Evolutionary conservation across 208 protist species (phyloP).

Genomic region (Herpetomonas samuelpessoai): DNA sequence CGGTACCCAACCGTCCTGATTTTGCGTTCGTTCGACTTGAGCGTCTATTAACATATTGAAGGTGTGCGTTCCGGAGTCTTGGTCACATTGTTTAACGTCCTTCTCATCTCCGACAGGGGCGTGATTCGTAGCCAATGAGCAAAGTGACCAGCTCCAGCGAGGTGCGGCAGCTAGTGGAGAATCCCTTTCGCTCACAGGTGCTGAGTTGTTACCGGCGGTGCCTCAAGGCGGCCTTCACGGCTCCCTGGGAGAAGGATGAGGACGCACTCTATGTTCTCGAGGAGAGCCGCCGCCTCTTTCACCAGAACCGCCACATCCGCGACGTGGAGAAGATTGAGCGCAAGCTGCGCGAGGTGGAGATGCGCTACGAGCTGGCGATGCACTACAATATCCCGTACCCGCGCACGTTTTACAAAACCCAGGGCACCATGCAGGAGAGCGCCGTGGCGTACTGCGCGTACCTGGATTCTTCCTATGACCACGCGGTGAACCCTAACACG

Average conservation of each 20-base stretch:
- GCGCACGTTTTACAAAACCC: constrained; percentile 71
- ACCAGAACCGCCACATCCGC: constrained; percentile 51
- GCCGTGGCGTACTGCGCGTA: constrained; percentile 77
- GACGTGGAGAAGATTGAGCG: constrained; percentile 60
- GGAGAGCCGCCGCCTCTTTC: constrained; percentile 77
- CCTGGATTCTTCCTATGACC: constrained; percentile 84
- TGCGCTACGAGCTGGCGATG: constrained; percentile 82
- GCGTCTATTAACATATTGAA: no score
- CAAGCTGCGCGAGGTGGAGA: constrained; percentile 88
- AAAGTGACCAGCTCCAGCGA: constrained; percentile 3
- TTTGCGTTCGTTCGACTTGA: no score
- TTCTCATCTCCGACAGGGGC: no score
- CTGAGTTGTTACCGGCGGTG: constrained; percentile 85
- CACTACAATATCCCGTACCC: constrained; percentile 90
- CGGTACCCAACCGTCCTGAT: no score
- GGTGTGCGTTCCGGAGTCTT: no score
- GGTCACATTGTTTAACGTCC: no score
- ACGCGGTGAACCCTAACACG: constrained; percentile 62
- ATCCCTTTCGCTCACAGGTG: constrained; percentile 61
- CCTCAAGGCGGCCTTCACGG: constrained; percentile 75
- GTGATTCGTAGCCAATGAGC: no score
- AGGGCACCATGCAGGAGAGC: constrained; percentile 78
- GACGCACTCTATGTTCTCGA: constrained; percentile 86
- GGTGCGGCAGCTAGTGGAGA: constrained; percentile 24
- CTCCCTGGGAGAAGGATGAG: constrained; percentile 77